Percentiles rank a stretch among this genome's conserved stretches.
Evolutionary conservation across 345 rosid species (phyloP).

Genomic region (Populus deltoides): DNA sequence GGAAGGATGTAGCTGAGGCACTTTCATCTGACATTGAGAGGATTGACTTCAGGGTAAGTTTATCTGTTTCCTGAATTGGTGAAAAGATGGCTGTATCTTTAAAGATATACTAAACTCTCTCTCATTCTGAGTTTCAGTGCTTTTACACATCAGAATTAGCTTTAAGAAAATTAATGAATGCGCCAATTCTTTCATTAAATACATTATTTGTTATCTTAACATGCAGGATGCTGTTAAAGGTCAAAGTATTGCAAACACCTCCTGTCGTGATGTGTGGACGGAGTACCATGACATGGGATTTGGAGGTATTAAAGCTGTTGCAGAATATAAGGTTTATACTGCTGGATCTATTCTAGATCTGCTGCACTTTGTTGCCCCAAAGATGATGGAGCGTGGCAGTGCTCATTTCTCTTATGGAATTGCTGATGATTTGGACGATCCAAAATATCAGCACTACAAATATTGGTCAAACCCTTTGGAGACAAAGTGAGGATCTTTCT

Average conservation of each 20-base stretch:
- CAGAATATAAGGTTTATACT: constrained; percentile 76
- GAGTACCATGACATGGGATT: constrained; percentile 94
- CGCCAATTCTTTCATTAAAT: not conserved
- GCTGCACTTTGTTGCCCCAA: constrained; percentile 83
- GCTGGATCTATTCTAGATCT: constrained; percentile 65
- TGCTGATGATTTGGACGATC: constrained; percentile 91
- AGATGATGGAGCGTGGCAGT: constrained; percentile 84
- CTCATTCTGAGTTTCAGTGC: constrained; percentile 2
- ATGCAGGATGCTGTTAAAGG: constrained; percentile 84
- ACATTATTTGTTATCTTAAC: constrained; percentile 4
- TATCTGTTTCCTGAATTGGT: not conserved
- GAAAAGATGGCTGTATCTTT: not conserved
- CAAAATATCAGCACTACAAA: constrained; percentile 68
- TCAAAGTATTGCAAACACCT: constrained; percentile 53
- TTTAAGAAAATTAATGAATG: not conserved
- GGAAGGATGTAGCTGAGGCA: constrained; percentile 74
- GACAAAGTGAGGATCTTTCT: constrained; percentile 56
- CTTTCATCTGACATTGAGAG: constrained; percentile 58
- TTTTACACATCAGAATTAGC: not conserved
- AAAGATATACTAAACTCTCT: not conserved
- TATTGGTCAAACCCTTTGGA: constrained; percentile 97
- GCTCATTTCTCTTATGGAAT: constrained; percentile 89
- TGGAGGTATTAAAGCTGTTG: constrained; percentile 78
- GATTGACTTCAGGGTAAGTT: constrained; percentile 78
- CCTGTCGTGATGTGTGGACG: constrained; percentile 87